Evolutionary conservation across 345 rosid species (phyloP), one percentile per base, ranked within the genome.

Genomic region (Corymbia maculata): DNA sequence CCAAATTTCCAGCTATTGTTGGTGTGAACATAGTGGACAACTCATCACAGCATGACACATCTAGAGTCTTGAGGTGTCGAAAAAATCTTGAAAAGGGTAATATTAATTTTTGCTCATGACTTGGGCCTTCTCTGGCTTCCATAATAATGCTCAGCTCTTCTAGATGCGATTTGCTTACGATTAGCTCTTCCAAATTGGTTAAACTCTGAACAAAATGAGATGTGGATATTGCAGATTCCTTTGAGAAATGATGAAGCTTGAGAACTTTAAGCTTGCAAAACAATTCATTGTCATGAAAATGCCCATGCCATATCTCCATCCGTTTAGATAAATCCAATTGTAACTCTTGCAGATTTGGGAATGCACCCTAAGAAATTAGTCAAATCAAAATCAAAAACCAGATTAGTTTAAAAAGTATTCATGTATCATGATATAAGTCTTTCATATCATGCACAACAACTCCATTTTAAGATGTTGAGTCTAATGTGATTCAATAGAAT

Each of bases 401-500:
- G 16, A 19, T 64, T 64, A 64, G 8, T 64, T 64, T n/a, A 13
- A 64, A n/a, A 2, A 64, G 36, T 3, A 14, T 64, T 6, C 9
- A 0, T 13, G 19, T 64, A 3, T 2, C 3, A 0, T 64, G 36
- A 0, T 13, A n/a, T 28, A 64, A 13, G 75, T 13, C 75, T 2
- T 22, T 9, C 61, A 9, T 24, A 57, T 24, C 13, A 22, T 57
- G 17, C 52, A 51, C 52, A 51, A 52, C 5, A 15, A 5, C 28
- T 57, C 6, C 64, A 22, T 57, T 24, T 22, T 24, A 57, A 24
- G 64, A 24, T 57, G 59, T 7, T 53, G 26, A 19, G 59, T 53
- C 24, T 53, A 9, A 55, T 55, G 61, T 24, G 9, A 55, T 8
- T 55, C 12, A 21, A 22, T 2, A 26, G 59, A 55, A 55, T 10